These are phyloP conservation scores for Talaromyces nanjingensis DNA, from an alignment of 495 filamentous ascomycete genomes.

Conservation along the genomic window DNA sequence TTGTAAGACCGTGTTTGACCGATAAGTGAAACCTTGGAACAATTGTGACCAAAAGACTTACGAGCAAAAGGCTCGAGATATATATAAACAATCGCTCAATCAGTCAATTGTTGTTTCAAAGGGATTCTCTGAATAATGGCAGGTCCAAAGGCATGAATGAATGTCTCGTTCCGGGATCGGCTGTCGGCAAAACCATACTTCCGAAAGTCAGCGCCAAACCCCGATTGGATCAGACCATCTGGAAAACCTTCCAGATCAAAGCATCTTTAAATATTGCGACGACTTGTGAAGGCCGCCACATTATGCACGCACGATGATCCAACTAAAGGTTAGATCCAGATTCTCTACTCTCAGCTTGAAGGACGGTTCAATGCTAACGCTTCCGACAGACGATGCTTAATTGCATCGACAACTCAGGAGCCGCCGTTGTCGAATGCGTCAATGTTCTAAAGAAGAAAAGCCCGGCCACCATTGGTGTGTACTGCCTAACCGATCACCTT, in stretches of 20 bases:
- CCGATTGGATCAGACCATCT: neutral
- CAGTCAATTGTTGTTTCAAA: neutral
- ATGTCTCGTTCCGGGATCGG: conserved; percentile 17
- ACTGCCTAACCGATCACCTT: too few relatives aligned
- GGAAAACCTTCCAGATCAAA: conserved; percentile 2
- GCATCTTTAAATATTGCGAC: neutral
- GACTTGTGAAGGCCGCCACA: conserved; percentile 7
- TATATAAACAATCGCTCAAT: neutral
- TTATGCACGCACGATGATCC: conserved; percentile 72
- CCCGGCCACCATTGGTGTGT: conserved; percentile 81
- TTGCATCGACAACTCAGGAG: conserved; percentile 99
- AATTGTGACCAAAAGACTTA: neutral
- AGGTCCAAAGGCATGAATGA: neutral
- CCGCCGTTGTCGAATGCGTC: conserved; percentile 94
- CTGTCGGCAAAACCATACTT: conserved; percentile 20
- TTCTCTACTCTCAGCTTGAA: neutral
- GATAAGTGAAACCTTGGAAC: neutral
- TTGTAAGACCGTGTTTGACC: neutral
- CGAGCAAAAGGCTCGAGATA: neutral
- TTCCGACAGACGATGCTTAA: conserved; percentile 82
- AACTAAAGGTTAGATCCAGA: conserved; percentile 70
- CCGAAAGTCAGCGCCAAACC: neutral
- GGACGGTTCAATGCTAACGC: neutral
- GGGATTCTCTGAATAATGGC: neutral
- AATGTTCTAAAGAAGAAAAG: conserved; percentile 86